phyloP scores from a whole-genome alignment of 306 rosid species.

The Arachis hypogaea region DNA sequence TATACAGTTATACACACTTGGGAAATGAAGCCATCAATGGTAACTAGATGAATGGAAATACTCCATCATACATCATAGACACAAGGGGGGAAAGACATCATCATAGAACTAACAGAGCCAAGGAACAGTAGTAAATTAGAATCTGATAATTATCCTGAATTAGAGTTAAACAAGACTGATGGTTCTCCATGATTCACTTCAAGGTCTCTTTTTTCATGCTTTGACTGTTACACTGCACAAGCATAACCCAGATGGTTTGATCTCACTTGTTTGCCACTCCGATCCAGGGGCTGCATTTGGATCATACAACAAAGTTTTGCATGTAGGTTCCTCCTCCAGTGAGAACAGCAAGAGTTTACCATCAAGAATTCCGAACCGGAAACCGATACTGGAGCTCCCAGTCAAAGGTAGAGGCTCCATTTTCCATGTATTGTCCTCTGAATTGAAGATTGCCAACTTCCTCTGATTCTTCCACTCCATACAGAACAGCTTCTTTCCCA shows the following conservation, averaged over 20 bases:
- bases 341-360: conserved; percentile 79
- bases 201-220: conserved; percentile 53
- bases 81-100: neutral
- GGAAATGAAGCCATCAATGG: neutral
- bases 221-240: conserved; percentile 80
- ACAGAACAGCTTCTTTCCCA: conserved; percentile 81
- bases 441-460: conserved; percentile 71
- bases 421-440: conserved; percentile 81
- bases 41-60: neutral
- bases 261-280: conserved; percentile 80
- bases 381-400: conserved; percentile 76
- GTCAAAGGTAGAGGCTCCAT: conserved; percentile 78
- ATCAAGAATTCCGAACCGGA: conserved; percentile 73
- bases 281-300: conserved; percentile 80
- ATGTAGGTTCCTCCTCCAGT: conserved; percentile 58
- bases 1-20: no score
- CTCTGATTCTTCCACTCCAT: conserved; percentile 98
- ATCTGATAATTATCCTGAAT: conserved; percentile 10
- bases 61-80: neutral
- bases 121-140: conserved; percentile 11
- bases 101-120: conserved; percentile 1
- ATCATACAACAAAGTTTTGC: conserved; percentile 73
- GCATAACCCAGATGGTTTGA: conserved; percentile 83
- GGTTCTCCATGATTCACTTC: conserved; percentile 8
- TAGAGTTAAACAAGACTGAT: neutral